A percentile compares a stretch with the other conserved stretches of the same genome.
phyloP scores from a whole-genome alignment of 768 basidiomycete genomes.

The Pleurotus pulmonarius region DNA sequence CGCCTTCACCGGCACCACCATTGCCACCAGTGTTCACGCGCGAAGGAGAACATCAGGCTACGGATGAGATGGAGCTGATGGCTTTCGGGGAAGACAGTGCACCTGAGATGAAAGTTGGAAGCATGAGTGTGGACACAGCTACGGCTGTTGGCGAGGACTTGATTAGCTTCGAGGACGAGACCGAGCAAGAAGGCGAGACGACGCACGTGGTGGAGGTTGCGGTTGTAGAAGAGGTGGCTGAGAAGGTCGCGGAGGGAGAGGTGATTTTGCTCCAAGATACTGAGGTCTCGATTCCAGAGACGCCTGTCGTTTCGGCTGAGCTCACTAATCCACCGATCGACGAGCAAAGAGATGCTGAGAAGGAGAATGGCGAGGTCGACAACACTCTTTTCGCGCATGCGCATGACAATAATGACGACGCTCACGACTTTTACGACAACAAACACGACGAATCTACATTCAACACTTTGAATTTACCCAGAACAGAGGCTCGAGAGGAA shows the following conservation, averaged over 20 bases:
- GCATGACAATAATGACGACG: slow-evolving; percentile 6
- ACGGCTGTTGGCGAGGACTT: not conserved
- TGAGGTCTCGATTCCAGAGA: not conserved
- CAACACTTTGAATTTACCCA: not conserved
- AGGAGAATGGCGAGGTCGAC: not conserved
- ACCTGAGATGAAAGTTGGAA: too few relatives aligned
- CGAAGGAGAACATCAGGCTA: not conserved
- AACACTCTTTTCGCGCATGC: not conserved
- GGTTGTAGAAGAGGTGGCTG: not conserved
- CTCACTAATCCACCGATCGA: too few relatives aligned
- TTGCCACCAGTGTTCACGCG: not conserved
- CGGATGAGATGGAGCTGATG: too few relatives aligned
- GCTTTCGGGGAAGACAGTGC: too few relatives aligned
- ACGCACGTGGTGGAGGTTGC: not conserved
- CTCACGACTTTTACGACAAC: slow-evolving; percentile 11
- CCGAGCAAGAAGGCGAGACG: not conserved
- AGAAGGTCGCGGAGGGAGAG: not conserved
- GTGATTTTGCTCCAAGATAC: not conserved
- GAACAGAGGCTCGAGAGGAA: not conserved
- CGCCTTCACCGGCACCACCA: not conserved
- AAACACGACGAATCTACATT: not conserved
- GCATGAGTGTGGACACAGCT: not conserved
- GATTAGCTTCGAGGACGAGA: slow-evolving; percentile 1
- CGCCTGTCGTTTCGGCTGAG: not conserved
- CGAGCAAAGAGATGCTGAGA: not conserved